These are phyloP conservation scores for Paracamarosporium sp. DNA, from an alignment of 2,329 filamentous ascomycete genomes.

Conservation along the genomic window DNA sequence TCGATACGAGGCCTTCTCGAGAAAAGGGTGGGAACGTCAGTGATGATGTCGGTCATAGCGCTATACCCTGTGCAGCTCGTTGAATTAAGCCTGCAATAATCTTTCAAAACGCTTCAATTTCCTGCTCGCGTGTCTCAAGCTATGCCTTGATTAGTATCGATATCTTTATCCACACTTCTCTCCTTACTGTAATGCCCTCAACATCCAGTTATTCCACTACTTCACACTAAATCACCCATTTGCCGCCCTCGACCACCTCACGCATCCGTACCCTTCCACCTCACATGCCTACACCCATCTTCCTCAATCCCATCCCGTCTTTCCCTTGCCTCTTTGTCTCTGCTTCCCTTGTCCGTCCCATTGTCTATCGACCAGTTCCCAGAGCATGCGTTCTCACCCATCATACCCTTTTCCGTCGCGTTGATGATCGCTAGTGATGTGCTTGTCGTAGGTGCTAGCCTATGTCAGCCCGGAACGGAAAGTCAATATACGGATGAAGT, in stretches of 20 bases:
- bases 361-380: background rate
- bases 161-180: background rate
- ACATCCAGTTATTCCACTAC: background rate
- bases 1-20: too few species aligned
- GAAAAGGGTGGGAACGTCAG: too few species aligned
- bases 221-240: background rate
- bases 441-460: background rate
- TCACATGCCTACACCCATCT: conserved; percentile 21
- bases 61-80: too few species aligned
- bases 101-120: background rate
- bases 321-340: conserved; percentile 14
- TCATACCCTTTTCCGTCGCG: conserved; percentile 32
- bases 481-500: background rate
- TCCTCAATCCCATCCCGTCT: conserved; percentile 15
- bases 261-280: conserved; percentile 29
- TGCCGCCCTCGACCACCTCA: background rate
- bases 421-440: conserved; percentile 29
- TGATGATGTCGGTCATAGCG: too few species aligned
- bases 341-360: background rate
- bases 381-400: conserved; percentile 23
- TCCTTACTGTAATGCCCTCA: too few species aligned
- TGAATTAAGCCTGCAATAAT: too few species aligned
- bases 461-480: background rate
- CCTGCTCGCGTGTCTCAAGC: background rate
- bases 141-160: too few species aligned